Evolutionary conservation across 805 yeast genomes (phyloP), one percentile per base, ranked within the genome.

Genomic region (Candida nanaspora): DNA sequence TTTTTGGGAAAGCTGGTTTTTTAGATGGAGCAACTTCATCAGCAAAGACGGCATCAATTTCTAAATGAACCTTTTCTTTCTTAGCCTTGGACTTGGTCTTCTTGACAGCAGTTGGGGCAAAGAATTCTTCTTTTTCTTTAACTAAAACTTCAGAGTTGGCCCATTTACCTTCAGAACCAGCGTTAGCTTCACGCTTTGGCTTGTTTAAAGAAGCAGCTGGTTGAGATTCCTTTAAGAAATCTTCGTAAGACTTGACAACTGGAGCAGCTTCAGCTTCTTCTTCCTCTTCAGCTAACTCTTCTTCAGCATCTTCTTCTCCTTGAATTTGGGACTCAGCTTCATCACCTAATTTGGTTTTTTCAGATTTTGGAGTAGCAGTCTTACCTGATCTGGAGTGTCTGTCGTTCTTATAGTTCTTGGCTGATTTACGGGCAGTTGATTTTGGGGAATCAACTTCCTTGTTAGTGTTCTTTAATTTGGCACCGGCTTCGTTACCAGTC

Each of bases 401-500:
- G 79, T 91, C 98, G 46, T 67, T 65, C 56, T 74, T 71, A 63
- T 65, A 70, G 42, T 48, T 50, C 69, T 78, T 78, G 61, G 72
- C 68, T 56, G 76, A 62, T 36, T 53, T 56, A 49, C 64, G 56
- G 29, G 43, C 41, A 57, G 76, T 76, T 53, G 70, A 48, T 45
- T 78, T 77, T 53, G 75, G 76, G 45, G 76, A 70, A 53, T 77
- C 79, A 48, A 68, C 70, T 37, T 71, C 60, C 53, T 77, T 75
- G 76, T 93, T 93, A 65, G 82, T 78, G 61, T 67, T 61, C 72
- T 77, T 80, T 75, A 70, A 78, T 66, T 71, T 80, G 65, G 80
- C 68, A 48, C 94, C 95, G 55, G 87, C 95, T 60, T 87, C 95
- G 74, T 86, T 88, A 66, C 93, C 95, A 55, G 86, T 68, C 35